Conservation (phyloP, 139 green algal species). For the Choricystis sp. region DNA sequence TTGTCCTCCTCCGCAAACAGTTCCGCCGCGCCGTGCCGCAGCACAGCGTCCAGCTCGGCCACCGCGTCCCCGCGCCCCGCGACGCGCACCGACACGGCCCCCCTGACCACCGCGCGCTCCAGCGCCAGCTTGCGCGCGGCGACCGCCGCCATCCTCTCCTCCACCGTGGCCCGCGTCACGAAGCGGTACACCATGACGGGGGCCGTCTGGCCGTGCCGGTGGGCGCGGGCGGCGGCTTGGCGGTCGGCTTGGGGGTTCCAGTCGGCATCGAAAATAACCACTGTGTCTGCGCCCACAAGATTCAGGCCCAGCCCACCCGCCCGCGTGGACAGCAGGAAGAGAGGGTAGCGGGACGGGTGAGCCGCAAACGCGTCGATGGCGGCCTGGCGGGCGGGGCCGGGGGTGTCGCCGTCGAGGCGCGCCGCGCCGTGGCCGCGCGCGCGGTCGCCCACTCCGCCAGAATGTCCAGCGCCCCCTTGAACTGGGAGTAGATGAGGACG, state of each 20-base stretch:
- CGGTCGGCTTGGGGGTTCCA: conserved; percentile 51
- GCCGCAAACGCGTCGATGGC: conserved; percentile 27
- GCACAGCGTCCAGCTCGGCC: conserved; percentile 16
- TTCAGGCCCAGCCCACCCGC: conserved; percentile 52
- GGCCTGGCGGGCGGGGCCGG: conserved; percentile 19
- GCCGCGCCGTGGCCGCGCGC: conserved; percentile 3
- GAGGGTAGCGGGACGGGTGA: conserved; percentile 7
- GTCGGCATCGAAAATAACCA: conserved; percentile 54
- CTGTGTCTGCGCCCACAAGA: conserved; percentile 28
- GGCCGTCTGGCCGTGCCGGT: conserved; percentile 49
- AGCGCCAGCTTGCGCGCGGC: conserved; percentile 13
- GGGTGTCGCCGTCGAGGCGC: conserved; percentile 31
- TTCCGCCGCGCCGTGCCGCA: conserved; percentile 28
- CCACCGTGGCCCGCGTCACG: background rate
- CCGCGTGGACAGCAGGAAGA: conserved; percentile 40
- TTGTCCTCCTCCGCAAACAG: conserved; percentile 21
- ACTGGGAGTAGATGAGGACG: conserved; percentile 40
- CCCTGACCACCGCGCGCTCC: conserved; percentile 25
- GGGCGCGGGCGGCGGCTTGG: conserved; percentile 46
- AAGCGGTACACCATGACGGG: background rate
- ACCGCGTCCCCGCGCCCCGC: conserved; percentile 26
- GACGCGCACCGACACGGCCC: conserved; percentile 4
- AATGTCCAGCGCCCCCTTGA: conserved; percentile 28
- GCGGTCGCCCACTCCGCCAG: conserved; percentile 21
- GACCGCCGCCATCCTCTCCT: background rate